A percentile compares a stretch with the other conserved stretches of the same genome.
These are phyloP conservation scores for Flagelloscypha sp. DNA, from an alignment of 768 basidiomycete species.

Conservation along the genomic window DNA sequence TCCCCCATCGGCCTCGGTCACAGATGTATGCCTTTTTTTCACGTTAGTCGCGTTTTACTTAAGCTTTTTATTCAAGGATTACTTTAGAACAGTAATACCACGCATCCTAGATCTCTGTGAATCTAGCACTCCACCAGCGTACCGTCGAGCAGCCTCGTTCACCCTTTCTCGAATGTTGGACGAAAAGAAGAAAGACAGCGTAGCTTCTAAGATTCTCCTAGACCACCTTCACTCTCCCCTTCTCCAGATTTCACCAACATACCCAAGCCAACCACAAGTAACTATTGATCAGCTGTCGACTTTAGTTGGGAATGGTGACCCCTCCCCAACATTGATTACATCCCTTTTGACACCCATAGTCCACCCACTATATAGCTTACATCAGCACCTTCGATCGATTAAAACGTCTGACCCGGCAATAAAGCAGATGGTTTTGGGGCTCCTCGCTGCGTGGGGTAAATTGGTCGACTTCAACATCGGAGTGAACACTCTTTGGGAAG, in stretches of 20 bases:
- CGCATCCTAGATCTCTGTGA: constrained; percentile 43
- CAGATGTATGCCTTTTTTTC: constrained; percentile 11
- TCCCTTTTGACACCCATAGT: constrained; percentile 61
- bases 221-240: constrained; percentile 49
- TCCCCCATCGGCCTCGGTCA: constrained; percentile 57
- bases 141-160: constrained; percentile 60
- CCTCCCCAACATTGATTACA: constrained; percentile 61
- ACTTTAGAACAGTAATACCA: constrained; percentile 48
- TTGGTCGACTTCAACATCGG: constrained; percentile 48
- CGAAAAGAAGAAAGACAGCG: constrained; percentile 17
- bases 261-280: constrained; percentile 1
- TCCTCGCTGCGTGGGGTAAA: constrained; percentile 72
- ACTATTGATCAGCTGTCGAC: constrained; percentile 27
- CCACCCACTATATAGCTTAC: constrained; percentile 56
- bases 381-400: constrained; percentile 40
- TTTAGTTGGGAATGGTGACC: constrained; percentile 69
- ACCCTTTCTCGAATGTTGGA: constrained; percentile 58
- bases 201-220: constrained; percentile 31
- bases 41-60: constrained; percentile 3
- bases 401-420: constrained; percentile 60
- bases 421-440: constrained; percentile 47
- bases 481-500: constrained; percentile 45
- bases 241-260: constrained; percentile 14
- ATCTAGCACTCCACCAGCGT: constrained; percentile 30
- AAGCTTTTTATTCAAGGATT: constrained; percentile 37